Base-by-base conservation (phyloP, 805 yeast species). In the Cyberlindnera xishuangbannaensis region DNA sequence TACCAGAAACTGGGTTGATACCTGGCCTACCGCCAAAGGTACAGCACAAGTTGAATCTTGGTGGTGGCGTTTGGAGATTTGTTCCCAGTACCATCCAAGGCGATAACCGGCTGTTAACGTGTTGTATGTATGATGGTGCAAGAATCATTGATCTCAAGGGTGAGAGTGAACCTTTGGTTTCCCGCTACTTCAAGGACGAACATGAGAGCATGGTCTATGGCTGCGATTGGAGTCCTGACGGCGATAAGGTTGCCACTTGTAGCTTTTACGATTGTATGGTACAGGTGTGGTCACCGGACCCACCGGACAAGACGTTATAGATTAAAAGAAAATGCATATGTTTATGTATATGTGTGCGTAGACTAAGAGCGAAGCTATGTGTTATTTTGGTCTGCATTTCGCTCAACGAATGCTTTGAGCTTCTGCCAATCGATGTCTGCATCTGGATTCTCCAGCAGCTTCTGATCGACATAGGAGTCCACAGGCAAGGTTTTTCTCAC, bases 121-220 rank as follows among this genome's bases (percentile, higher is more conserved):
- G 97, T 55, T 86, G 96, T 51, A 92, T 92, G 97, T 90, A 90
- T 51, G 87, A 85, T 45, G 98, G 98, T 13, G 95, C 95, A 2
- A 67, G 87, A 37, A 63, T 88, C 0, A 54, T 88, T 1, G 54
- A 55, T 11, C 50, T 67, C n/a, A 46, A 51, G 15, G 51, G 44
- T 4, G 36, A 44, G 3, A 41, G 44, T 2, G 41, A 40, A 10
- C 47, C 59, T 2, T 33, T 37, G 7, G 56, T 71, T 34, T 51
- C 56, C 3, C 61, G 63, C 17, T 69, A 67, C 36, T 71, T 73
- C 52, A 79, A 78, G 49, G 67, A 69, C 10, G 83, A 81, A 19
- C 97, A 90, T 53, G 78, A 77, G 31, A 85, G 96, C 39, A 90
- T 92, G 86, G 88, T 90, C 35, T 90, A 90, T 51, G 98, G 97